Evolutionary conservation across 306 rosid genomes (phyloP).

Genomic region (Pachyrhizus erosus): DNA sequence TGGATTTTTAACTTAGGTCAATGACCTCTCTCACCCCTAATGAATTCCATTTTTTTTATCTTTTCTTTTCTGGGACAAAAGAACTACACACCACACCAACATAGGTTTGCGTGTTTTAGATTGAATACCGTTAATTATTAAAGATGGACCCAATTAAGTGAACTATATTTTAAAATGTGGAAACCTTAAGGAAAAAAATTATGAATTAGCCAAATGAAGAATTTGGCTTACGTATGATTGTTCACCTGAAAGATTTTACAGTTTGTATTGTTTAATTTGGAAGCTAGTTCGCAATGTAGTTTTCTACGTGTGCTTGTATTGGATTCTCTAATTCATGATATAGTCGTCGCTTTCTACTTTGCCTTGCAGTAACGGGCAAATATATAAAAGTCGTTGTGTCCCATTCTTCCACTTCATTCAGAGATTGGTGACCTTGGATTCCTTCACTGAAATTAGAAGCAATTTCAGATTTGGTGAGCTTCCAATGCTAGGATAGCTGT

Average conservation of each 20-base stretch:
- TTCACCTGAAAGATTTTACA: constrained; percentile 16
- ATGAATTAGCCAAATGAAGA: background rate
- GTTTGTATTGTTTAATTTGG: constrained; percentile 18
- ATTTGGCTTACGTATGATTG: background rate
- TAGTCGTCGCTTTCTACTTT: constrained; percentile 49
- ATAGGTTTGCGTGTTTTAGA: constrained; percentile 13
- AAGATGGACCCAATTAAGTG: background rate
- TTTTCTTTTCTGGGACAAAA: background rate
- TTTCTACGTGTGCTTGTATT: background rate
- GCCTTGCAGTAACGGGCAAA: constrained; percentile 31
- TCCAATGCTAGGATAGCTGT: constrained; percentile 35
- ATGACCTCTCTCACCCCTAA: constrained; percentile 25
- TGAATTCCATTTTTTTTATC: background rate
- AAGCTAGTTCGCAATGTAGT: background rate
- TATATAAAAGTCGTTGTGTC: constrained; percentile 18
- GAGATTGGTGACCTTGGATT: constrained; percentile 53
- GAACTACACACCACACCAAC: background rate
- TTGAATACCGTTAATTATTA: background rate
- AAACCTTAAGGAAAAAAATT: background rate
- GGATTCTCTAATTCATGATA: constrained; percentile 15
- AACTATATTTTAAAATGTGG: background rate
- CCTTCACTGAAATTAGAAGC: constrained; percentile 39
- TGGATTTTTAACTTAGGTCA: constrained; percentile 25
- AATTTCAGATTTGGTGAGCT: constrained; percentile 54
- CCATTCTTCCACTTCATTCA: constrained; percentile 25